phyloP scores from a whole-genome alignment of 805 yeast genomes.

The Candida patagonica region DNA sequence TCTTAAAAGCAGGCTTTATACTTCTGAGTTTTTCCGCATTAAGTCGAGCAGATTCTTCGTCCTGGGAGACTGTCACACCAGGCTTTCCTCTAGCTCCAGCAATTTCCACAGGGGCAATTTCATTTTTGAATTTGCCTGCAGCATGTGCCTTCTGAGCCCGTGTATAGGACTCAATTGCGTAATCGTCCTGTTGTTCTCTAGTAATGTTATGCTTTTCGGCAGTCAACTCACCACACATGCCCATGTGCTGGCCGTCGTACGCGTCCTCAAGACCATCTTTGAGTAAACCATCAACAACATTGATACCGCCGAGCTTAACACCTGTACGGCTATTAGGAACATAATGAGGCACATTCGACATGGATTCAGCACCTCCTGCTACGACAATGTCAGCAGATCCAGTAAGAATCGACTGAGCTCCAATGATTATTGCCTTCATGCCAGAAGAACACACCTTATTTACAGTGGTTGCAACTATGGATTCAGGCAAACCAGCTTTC shows the following conservation, averaged over 20 bases:
- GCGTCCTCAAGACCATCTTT: slow-evolving; percentile 93
- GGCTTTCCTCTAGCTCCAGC: slow-evolving; percentile 88
- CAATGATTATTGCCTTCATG: slow-evolving; percentile 81
- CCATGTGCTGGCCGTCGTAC: slow-evolving; percentile 84
- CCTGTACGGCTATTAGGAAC: slow-evolving; percentile 79
- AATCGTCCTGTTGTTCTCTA: slow-evolving; percentile 84
- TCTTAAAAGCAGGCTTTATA: slow-evolving; percentile 92
- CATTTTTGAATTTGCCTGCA: slow-evolving; percentile 71
- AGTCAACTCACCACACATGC: slow-evolving; percentile 94
- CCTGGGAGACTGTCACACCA: slow-evolving; percentile 57
- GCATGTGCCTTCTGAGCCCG: slow-evolving; percentile 77
- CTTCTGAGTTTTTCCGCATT: slow-evolving; percentile 65
- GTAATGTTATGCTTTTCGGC: slow-evolving; percentile 70
- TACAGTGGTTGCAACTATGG: slow-evolving; percentile 78
- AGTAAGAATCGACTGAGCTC: slow-evolving; percentile 79
- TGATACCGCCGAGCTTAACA: slow-evolving; percentile 77
- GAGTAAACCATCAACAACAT: slow-evolving; percentile 78
- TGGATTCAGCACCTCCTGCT: slow-evolving; percentile 97
- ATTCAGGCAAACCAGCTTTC: slow-evolving; percentile 75
- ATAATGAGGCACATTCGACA: slow-evolving; percentile 94
- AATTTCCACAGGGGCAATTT: slow-evolving; percentile 80
- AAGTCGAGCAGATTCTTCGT: slow-evolving; percentile 77
- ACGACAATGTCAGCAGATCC: slow-evolving; percentile 89
- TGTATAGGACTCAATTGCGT: slow-evolving; percentile 74
- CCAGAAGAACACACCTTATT: slow-evolving; percentile 98